Conservation (phyloP, 169 alveolate genomes). For the Eimeria sp. region DNA sequence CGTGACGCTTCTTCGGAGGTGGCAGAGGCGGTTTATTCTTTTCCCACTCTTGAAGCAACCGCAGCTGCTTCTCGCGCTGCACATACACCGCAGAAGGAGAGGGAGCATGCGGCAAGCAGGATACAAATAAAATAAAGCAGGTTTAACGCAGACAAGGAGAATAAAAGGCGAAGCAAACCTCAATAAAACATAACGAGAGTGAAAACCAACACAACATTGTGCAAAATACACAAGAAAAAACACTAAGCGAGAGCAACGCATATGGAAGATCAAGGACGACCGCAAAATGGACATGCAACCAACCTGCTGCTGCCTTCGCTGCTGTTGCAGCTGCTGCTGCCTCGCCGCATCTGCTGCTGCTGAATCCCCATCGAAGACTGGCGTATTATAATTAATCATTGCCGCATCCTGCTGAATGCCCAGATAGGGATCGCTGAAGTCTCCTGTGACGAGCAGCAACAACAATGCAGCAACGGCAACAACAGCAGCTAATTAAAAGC, state of each 20-base stretch:
- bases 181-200: not conserved
- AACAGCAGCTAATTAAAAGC: not conserved
- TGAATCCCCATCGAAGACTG: slow-evolving; percentile 71
- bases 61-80: slow-evolving; percentile 89
- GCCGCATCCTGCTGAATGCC: slow-evolving; percentile 56
- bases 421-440: slow-evolving; percentile 71
- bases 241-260: not conserved
- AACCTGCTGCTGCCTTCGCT: slow-evolving; percentile 65
- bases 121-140: not conserved
- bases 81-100: slow-evolving; percentile 76
- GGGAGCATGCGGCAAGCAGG: not conserved
- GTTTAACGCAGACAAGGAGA: not conserved
- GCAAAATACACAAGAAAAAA: not conserved
- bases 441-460: not conserved
- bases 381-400: slow-evolving; percentile 74
- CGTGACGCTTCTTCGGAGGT: slow-evolving; percentile 89
- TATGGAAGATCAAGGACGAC: not conserved
- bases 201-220: not conserved
- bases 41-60: slow-evolving; percentile 91
- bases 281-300: not conserved
- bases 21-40: slow-evolving; percentile 91
- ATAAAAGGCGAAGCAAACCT: not conserved
- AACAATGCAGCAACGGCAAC: not conserved
- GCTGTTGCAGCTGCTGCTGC: slow-evolving; percentile 82
- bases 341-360: slow-evolving; percentile 81